Evolutionary conservation across 768 basidiomycete species (phyloP).

Genomic region (Pleurotus djamor): DNA sequence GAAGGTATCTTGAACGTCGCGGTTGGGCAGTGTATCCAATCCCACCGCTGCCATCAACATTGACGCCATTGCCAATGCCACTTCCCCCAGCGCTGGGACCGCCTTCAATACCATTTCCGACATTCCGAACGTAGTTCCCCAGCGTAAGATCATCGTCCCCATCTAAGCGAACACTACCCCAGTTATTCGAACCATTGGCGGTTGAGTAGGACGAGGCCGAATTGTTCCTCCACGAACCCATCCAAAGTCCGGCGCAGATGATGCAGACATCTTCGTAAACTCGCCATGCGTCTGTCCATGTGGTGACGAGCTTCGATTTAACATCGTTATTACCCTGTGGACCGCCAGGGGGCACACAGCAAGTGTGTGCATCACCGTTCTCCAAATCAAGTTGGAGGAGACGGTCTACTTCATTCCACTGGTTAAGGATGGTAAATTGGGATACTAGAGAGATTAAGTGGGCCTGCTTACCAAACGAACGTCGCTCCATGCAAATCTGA

Average conservation of each 20-base stretch:
- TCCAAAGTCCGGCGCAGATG: constrained; percentile 81
- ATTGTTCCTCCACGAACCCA: constrained; percentile 61
- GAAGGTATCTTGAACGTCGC: constrained; percentile 32
- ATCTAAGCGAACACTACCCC: constrained; percentile 59
- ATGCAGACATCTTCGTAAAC: constrained; percentile 86
- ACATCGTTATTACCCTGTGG: constrained; percentile 14
- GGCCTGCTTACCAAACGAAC: constrained; percentile 56
- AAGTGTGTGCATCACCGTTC: constrained; percentile 16
- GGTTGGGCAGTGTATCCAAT: constrained; percentile 29
- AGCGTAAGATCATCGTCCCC: constrained; percentile 63
- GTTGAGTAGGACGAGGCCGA: constrained; percentile 48
- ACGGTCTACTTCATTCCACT: constrained; percentile 82
- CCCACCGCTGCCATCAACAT: constrained; percentile 14
- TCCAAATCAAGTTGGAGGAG: constrained; percentile 57
- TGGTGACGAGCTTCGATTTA: constrained; percentile 38
- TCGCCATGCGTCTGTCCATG: constrained; percentile 77
- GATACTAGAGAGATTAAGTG: constrained; percentile 3
- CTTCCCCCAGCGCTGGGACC: constrained; percentile 32
- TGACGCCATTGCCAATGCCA: too few relatives aligned
- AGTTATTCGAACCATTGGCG: constrained; percentile 44
- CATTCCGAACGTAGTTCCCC: constrained; percentile 44
- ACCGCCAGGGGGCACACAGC: constrained; percentile 33
- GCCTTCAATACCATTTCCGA: constrained; percentile 75
- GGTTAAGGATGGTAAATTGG: not conserved
- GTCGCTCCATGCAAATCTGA: constrained; percentile 85